A percentile compares a stretch with the other conserved stretches of the same genome.
Evolutionary conservation across 176 grass and related monocot genomes (phyloP).

Genomic region (Musa acuminata): DNA sequence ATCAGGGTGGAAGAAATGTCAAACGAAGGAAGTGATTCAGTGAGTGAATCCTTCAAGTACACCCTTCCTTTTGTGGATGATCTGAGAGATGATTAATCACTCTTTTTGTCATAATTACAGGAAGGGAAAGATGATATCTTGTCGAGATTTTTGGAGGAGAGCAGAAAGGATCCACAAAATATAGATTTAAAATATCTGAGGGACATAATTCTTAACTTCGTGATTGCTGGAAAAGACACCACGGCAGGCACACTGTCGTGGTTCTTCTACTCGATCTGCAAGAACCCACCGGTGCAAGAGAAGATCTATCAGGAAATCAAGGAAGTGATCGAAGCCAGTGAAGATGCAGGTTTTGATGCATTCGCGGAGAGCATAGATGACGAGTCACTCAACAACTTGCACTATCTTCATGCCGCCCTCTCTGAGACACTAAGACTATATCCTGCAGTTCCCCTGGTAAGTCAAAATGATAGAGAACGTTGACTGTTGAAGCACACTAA

Average conservation of each 20-base stretch:
- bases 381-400: conserved; percentile 42
- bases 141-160: conserved; percentile 53
- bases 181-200: conserved; percentile 53
- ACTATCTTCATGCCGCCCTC: conserved; percentile 66
- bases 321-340: conserved; percentile 16
- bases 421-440: conserved; percentile 66
- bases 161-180: conserved; percentile 23
- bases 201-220: conserved; percentile 71
- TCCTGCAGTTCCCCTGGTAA: conserved; percentile 54
- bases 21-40: neutral
- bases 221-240: conserved; percentile 67
- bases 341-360: conserved; percentile 12
- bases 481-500: neutral
- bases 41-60: conserved; percentile 2
- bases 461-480: neutral
- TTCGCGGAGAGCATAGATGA: conserved; percentile 32
- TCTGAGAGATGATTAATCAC: neutral
- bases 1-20: conserved; percentile 10
- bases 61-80: no score
- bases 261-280: conserved; percentile 47
- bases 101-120: conserved; percentile 14
- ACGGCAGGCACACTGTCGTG: conserved; percentile 50
- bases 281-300: conserved; percentile 34
- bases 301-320: conserved; percentile 35
- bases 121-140: conserved; percentile 61